Evolutionary conservation across 805 yeast genomes (phyloP).

Genomic region (Starmerella floricola): DNA sequence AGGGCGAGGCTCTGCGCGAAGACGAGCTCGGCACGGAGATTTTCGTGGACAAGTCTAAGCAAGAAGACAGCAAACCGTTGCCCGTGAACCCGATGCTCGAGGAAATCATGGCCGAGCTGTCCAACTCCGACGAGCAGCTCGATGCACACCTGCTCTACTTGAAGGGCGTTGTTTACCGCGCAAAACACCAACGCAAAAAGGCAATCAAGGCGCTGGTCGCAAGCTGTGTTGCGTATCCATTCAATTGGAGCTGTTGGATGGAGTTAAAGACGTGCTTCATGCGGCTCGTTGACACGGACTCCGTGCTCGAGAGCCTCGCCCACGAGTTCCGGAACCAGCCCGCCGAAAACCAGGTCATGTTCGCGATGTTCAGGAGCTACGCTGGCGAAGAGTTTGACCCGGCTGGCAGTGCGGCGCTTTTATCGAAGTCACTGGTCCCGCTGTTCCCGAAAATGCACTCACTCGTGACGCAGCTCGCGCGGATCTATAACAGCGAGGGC

Average conservation of each 20-base stretch:
- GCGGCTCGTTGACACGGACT: slow-evolving; percentile 8
- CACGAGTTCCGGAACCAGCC: slow-evolving; percentile 1
- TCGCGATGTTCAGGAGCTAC: slow-evolving; percentile 51
- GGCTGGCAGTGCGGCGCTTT: slow-evolving; percentile 6
- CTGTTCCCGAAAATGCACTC: slow-evolving; percentile 64
- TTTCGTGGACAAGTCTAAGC: slow-evolving; percentile 21
- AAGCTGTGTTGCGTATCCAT: slow-evolving; percentile 60
- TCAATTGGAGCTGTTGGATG: slow-evolving; percentile 89
- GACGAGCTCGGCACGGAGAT: slow-evolving; percentile 63
- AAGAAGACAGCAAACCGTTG: slow-evolving; percentile 17
- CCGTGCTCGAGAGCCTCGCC: slow-evolving; percentile 4
- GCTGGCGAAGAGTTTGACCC: slow-evolving; percentile 58
- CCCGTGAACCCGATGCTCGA: slow-evolving; percentile 27
- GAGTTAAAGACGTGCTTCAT: slow-evolving; percentile 56
- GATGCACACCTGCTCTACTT: slow-evolving; percentile 48
- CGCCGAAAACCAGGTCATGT: slow-evolving; percentile 27
- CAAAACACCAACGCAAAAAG: slow-evolving; percentile 43
- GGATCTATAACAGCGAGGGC: slow-evolving; percentile 69
- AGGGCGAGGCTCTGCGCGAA: slow-evolving; percentile 64
- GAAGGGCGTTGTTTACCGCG: slow-evolving; percentile 53
- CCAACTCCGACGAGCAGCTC: slow-evolving; percentile 18
- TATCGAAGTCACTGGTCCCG: slow-evolving; percentile 30
- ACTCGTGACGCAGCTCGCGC: slow-evolving; percentile 68
- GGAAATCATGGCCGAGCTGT: slow-evolving; percentile 34
- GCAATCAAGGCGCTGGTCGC: slow-evolving; percentile 53